Evolutionary conservation across 768 basidiomycete genomes (phyloP).

Genomic region (Termitomyces sp.): DNA sequence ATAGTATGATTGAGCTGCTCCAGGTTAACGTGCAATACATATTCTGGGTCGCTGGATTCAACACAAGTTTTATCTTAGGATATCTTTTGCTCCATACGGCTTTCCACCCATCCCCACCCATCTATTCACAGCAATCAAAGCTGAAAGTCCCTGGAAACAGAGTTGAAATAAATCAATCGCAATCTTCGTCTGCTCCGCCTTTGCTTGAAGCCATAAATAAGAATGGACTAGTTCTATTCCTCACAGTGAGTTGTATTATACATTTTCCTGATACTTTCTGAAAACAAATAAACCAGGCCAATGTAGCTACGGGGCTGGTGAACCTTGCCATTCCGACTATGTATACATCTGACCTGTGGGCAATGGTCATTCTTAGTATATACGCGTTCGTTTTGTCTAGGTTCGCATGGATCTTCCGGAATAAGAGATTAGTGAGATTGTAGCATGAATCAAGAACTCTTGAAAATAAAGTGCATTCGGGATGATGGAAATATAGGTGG

Average conservation of each 20-base stretch:
- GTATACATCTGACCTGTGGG: slow-evolving; percentile 52
- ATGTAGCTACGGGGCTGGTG: slow-evolving; percentile 78
- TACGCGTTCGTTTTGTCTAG: slow-evolving; percentile 59
- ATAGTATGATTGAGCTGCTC: background rate
- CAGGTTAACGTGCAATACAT: slow-evolving; percentile 89
- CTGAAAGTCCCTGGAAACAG: slow-evolving; percentile 13
- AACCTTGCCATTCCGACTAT: slow-evolving; percentile 81
- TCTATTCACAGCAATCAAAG: slow-evolving; percentile 25
- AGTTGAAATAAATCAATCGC: background rate
- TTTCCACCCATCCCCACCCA: slow-evolving; percentile 48
- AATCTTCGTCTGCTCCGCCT: slow-evolving; percentile 20
- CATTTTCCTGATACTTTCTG: background rate
- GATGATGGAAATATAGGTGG: background rate
- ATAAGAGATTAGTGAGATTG: slow-evolving; percentile 15
- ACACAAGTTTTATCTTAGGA: slow-evolving; percentile 75
- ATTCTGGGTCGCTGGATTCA: slow-evolving; percentile 86
- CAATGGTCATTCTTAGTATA: slow-evolving; percentile 54
- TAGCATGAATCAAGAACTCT: background rate
- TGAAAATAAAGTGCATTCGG: background rate
- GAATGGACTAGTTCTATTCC: slow-evolving; percentile 76
- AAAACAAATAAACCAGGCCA: slow-evolving; percentile 51
- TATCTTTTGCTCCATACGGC: slow-evolving; percentile 74
- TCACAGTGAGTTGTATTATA: slow-evolving; percentile 52
- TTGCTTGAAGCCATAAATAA: slow-evolving; percentile 79
- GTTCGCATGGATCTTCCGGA: slow-evolving; percentile 51